A percentile compares a stretch with the other conserved stretches of the same genome.
Evolutionary conservation across 2,329 filamentous ascomycete species (phyloP).

Genomic region (Nigrograna mackinnonii): DNA sequence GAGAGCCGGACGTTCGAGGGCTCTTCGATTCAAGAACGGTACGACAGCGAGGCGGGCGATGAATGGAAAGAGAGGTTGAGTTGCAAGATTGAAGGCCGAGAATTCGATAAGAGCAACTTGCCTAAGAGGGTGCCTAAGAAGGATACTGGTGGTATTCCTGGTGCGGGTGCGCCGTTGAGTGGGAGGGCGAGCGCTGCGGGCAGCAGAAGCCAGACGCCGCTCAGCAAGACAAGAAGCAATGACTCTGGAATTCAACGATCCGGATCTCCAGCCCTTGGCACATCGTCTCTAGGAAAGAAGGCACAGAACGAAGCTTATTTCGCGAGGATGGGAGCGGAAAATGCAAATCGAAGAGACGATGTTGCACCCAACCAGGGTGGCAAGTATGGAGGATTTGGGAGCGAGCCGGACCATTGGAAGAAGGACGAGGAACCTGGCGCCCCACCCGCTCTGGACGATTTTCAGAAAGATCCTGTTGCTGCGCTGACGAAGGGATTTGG

Average conservation of each 20-base stretch:
- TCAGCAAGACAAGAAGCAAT: slow-evolving; percentile 38
- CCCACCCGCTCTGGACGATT: slow-evolving; percentile 77
- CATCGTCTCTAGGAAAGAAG: slow-evolving; percentile 52
- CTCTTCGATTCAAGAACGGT: slow-evolving; percentile 86
- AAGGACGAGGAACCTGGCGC: slow-evolving; percentile 44
- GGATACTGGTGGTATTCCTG: slow-evolving; percentile 15
- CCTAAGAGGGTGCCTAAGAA: slow-evolving; percentile 52
- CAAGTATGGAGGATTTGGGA: slow-evolving; percentile 91
- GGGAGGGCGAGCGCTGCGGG: slow-evolving; percentile 38
- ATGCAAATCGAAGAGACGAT: slow-evolving; percentile 73
- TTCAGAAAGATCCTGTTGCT: slow-evolving; percentile 87
- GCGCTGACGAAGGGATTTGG: slow-evolving; percentile 91
- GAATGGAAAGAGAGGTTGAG: slow-evolving; percentile 92
- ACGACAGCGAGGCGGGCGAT: slow-evolving; percentile 86
- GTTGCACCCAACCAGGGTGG: slow-evolving; percentile 88
- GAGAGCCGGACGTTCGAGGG: slow-evolving; percentile 71
- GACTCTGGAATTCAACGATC: slow-evolving; percentile 34
- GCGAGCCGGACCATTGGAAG: slow-evolving; percentile 62
- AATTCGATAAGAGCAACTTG: slow-evolving; percentile 75
- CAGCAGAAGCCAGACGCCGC: slow-evolving; percentile 42
- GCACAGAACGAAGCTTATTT: slow-evolving; percentile 86
- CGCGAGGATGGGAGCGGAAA: slow-evolving; percentile 79
- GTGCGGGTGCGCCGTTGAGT: slow-evolving; percentile 29
- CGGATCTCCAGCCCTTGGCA: slow-evolving; percentile 42
- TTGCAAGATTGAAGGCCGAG: slow-evolving; percentile 83